A percentile compares a stretch with the other conserved stretches of the same genome.
Evolutionary conservation across 2,329 filamentous ascomycete genomes (phyloP).

Genomic region (Fusarium marasasianum): DNA sequence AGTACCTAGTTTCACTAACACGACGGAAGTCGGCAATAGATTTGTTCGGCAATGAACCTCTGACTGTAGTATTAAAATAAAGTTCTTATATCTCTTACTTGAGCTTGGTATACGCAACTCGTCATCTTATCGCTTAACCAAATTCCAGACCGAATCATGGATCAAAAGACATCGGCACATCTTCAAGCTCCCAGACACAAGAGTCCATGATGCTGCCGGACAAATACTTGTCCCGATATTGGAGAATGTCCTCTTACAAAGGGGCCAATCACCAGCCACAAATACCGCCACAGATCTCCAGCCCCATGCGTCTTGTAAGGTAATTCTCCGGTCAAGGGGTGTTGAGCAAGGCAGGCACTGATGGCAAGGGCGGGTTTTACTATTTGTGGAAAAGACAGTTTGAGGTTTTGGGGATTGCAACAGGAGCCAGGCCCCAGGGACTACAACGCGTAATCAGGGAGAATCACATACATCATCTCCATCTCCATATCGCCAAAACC

Average conservation of each 20-base stretch:
- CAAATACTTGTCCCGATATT: conserved; percentile 20
- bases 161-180: not conserved
- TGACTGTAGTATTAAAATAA: not conserved
- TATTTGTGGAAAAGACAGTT: conserved; percentile 34
- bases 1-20: not conserved
- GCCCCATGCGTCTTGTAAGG: not conserved
- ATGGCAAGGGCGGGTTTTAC: not conserved
- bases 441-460: conserved; percentile 36
- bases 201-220: conserved; percentile 3
- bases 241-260: not conserved
- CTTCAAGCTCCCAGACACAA: not conserved
- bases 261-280: conserved; percentile 22
- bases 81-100: not conserved
- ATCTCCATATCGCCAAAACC: not conserved
- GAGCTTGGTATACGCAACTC: not conserved
- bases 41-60: not conserved
- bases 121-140: not conserved
- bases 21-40: conserved; percentile 9
- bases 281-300: not conserved
- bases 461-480: not conserved
- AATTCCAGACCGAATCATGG: not conserved
- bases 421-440: conserved; percentile 4
- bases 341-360: not conserved
- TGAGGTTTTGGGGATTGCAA: conserved; percentile 25
- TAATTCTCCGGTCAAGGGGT: not conserved